Evolutionary conservation across 257 asterid species (phyloP).

Genomic region (Catharanthus roseus): DNA sequence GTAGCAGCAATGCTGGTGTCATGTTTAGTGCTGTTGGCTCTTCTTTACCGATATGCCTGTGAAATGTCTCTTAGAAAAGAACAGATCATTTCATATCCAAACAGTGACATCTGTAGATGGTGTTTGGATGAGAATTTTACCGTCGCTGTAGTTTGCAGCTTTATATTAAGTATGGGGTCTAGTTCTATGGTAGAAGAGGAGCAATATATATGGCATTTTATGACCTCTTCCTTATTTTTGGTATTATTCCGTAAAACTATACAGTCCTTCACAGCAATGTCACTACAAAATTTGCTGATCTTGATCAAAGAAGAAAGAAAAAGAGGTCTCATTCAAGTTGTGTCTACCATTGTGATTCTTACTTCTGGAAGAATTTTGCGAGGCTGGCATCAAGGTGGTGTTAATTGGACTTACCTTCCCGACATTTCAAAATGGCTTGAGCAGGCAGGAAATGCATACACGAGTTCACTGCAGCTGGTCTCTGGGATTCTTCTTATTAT

Average conservation of each 20-base stretch:
- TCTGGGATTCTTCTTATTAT: constrained; percentile 45
- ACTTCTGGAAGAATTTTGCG: constrained; percentile 72
- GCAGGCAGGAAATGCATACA: constrained; percentile 41
- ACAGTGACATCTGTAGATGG: constrained; percentile 31
- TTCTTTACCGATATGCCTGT: constrained; percentile 37
- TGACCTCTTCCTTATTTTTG: constrained; percentile 60
- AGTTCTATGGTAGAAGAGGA: constrained; percentile 95
- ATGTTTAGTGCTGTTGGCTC: constrained; percentile 45
- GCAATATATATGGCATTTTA: constrained; percentile 81
- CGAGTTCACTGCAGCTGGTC: constrained; percentile 50
- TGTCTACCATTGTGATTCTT: constrained; percentile 38
- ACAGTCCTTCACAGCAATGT: constrained; percentile 30
- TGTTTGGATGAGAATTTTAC: constrained; percentile 52
- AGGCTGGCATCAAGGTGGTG: constrained; percentile 99
- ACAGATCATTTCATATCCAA: constrained; percentile 16
- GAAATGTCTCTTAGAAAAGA: constrained; percentile 32
- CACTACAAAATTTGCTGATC: constrained; percentile 16
- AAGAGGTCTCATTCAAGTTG: constrained; percentile 23
- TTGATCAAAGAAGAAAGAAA: constrained; percentile 10
- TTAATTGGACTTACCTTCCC: constrained; percentile 83
- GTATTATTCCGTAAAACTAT: constrained; percentile 57
- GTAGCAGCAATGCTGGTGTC: constrained; percentile 62
- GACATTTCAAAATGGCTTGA: constrained; percentile 76
- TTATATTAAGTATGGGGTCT: constrained; percentile 79
- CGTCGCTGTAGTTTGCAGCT: constrained; percentile 36